Conservation (phyloP, 2,329 filamentous ascomycete species). For the Escovopsis sp. region DNA sequence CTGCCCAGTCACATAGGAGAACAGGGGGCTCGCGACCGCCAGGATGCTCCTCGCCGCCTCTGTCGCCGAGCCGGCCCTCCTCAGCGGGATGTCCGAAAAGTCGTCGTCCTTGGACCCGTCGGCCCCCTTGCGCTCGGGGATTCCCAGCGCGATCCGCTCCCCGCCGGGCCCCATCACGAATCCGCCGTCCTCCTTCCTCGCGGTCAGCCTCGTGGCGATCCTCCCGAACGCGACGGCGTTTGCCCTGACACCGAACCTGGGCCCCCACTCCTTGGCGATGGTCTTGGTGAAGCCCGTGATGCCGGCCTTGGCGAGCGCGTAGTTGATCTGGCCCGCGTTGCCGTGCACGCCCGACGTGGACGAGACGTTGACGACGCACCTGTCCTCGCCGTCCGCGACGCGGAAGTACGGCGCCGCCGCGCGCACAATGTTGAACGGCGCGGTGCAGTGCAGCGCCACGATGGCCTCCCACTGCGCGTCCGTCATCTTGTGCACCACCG, state of each 20-base stretch:
- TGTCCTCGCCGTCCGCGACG: slow-evolving; percentile 65
- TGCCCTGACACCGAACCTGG: slow-evolving; percentile 62
- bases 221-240: slow-evolving; percentile 79
- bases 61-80: slow-evolving; percentile 60
- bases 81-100: slow-evolving; percentile 60
- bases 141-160: slow-evolving; percentile 59
- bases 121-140: slow-evolving; percentile 53
- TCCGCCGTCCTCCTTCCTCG: slow-evolving; percentile 69
- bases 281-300: slow-evolving; percentile 74
- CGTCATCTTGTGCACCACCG: slow-evolving; percentile 81
- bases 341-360: slow-evolving; percentile 72
- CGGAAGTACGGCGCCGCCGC: slow-evolving; percentile 77
- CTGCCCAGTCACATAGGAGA: slow-evolving; percentile 76
- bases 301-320: slow-evolving; percentile 72
- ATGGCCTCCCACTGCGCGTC: slow-evolving; percentile 91
- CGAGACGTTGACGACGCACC: slow-evolving; percentile 72
- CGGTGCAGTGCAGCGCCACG: slow-evolving; percentile 67
- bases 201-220: slow-evolving; percentile 67
- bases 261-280: slow-evolving; percentile 86
- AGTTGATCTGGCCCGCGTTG: slow-evolving; percentile 86
- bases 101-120: slow-evolving; percentile 37
- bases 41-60: slow-evolving; percentile 69
- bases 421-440: slow-evolving; percentile 71
- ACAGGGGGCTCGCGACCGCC: slow-evolving; percentile 66
- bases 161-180: slow-evolving; percentile 66